phyloP scores from a whole-genome alignment of 495 filamentous ascomycete species.

The Neurospora intermedia region DNA sequence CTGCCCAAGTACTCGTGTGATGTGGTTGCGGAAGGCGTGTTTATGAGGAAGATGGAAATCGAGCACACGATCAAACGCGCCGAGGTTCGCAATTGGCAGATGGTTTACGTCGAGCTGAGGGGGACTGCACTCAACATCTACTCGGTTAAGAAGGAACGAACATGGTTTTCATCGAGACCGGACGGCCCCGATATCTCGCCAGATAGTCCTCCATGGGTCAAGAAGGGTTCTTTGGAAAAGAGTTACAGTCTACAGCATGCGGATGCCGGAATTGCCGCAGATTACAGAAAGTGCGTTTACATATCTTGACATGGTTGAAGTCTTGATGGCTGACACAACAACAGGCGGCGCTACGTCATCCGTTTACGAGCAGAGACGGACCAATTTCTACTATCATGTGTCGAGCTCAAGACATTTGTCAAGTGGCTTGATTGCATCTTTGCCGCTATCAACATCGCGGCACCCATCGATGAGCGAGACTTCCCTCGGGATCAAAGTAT shows the following conservation, averaged over 20 bases:
- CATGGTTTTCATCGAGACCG: constrained; percentile 23
- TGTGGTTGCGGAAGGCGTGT: constrained; percentile 39
- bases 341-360: constrained; percentile 45
- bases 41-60: constrained; percentile 49
- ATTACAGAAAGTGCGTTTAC: constrained; percentile 45
- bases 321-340: constrained; percentile 1
- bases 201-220: constrained; percentile 33
- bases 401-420: constrained; percentile 41
- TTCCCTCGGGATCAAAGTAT: constrained; percentile 46
- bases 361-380: constrained; percentile 53
- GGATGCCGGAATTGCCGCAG: constrained; percentile 53
- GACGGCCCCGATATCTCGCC: constrained; percentile 24
- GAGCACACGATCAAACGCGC: constrained; percentile 43
- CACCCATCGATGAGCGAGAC: constrained; percentile 50
- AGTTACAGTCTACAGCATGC: constrained; percentile 54
- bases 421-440: constrained; percentile 54
- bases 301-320: background rate
- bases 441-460: constrained; percentile 50
- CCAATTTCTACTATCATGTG: constrained; percentile 50
- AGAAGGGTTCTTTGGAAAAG: constrained; percentile 36
- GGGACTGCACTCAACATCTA: constrained; percentile 52
- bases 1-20: constrained; percentile 47
- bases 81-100: constrained; percentile 42
- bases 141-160: constrained; percentile 35
- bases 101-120: constrained; percentile 45